These are phyloP conservation scores for Malbranchea zuffiana DNA, from an alignment of 2,329 filamentous ascomycete genomes.

Conservation along the genomic window DNA sequence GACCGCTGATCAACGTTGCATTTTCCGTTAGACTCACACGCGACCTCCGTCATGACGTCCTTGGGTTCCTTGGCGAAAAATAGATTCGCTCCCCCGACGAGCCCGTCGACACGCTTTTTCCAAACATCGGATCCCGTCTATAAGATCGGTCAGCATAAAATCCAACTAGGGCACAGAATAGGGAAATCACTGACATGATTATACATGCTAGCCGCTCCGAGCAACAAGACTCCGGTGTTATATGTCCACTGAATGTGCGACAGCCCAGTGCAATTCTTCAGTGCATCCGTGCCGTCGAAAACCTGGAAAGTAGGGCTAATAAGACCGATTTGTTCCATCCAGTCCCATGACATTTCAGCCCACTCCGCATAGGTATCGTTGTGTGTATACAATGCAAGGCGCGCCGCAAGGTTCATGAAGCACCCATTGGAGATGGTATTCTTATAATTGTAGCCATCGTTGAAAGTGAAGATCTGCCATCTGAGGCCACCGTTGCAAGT, in stretches of 20 bases:
- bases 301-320: conserved; percentile 42
- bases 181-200: conserved; percentile 34
- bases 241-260: conserved; percentile 49
- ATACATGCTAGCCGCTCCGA: conserved; percentile 48
- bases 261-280: conserved; percentile 41
- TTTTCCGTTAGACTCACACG: conserved; percentile 45
- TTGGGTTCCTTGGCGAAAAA: conserved; percentile 39
- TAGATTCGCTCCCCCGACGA: conserved; percentile 45
- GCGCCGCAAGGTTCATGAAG: conserved; percentile 50
- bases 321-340: conserved; percentile 42
- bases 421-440: conserved; percentile 49
- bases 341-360: conserved; percentile 56
- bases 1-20: conserved; percentile 55
- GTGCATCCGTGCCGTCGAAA: conserved; percentile 46
- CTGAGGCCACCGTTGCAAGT: conserved; percentile 64
- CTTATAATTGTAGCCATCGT: conserved; percentile 54
- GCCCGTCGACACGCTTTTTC: conserved; percentile 39
- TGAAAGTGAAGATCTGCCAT: conserved; percentile 77
- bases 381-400: conserved; percentile 65
- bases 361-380: conserved; percentile 69
- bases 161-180: background rate
- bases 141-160: conserved; percentile 2
- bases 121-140: conserved; percentile 40
- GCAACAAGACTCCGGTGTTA: conserved; percentile 45
- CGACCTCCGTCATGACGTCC: conserved; percentile 47